These are phyloP conservation scores for Boletellus deceptivus DNA, from an alignment of 1,284 basidiomycete species.

Conservation along the genomic window DNA sequence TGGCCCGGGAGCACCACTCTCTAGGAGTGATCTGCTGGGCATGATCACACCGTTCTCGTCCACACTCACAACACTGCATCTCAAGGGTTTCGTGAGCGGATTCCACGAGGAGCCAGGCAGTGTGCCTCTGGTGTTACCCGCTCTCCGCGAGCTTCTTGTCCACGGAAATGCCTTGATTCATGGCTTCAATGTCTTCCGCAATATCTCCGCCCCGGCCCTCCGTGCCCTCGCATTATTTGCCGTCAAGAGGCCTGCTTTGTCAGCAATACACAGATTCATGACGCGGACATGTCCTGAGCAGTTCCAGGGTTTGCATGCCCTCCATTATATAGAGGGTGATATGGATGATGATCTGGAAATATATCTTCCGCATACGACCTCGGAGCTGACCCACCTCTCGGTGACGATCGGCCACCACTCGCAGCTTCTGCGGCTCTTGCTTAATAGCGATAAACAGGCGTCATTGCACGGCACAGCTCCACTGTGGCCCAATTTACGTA, in stretches of 20 bases:
- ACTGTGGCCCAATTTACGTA: conserved; percentile 33
- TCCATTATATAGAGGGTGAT: conserved; percentile 36
- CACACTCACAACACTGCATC: conserved; percentile 33
- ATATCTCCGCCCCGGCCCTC: conserved; percentile 33
- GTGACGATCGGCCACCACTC: conserved; percentile 34
- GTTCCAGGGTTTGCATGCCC: conserved; percentile 30
- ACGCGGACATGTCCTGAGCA: conserved; percentile 35
- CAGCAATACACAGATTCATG: conserved; percentile 37
- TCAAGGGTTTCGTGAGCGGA: conserved; percentile 33
- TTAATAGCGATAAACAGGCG: conserved; percentile 36
- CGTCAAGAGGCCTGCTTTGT: conserved; percentile 30
- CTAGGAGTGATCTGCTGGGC: conserved; percentile 27
- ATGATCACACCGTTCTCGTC: conserved; percentile 30
- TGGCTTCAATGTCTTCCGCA: conserved; percentile 36
- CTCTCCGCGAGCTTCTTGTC: conserved; percentile 28
- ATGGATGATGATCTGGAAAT: conserved; percentile 37
- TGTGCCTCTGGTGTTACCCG: conserved; percentile 31
- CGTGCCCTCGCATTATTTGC: conserved; percentile 25
- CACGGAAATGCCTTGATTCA: conserved; percentile 34
- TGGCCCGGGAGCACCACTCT: conserved; percentile 27
- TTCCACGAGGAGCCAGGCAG: conserved; percentile 35
- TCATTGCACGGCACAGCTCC: conserved; percentile 31
- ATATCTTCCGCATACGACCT: conserved; percentile 31
- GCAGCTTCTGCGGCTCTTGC: conserved; percentile 33
- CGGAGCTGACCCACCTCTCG: conserved; percentile 33